phyloP scores from a whole-genome alignment of 1,284 basidiomycete species.

The Trametes sp. region DNA sequence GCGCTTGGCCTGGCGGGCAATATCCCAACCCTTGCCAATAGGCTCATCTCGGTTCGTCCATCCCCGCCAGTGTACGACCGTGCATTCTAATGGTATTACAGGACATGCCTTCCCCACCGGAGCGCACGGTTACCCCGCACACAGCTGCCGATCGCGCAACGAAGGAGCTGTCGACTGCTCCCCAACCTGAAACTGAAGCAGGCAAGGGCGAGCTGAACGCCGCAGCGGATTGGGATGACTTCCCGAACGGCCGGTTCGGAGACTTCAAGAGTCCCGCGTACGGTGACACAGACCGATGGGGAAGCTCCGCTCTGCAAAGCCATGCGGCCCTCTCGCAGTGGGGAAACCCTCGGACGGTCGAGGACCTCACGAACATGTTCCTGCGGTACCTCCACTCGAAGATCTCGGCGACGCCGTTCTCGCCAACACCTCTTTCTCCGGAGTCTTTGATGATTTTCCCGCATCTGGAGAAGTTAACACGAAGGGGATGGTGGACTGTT shows the following conservation, averaged over 20 bases:
- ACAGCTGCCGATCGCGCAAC: slow-evolving; percentile 67
- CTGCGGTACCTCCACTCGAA: slow-evolving; percentile 78
- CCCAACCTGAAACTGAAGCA: slow-evolving; percentile 56
- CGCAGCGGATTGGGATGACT: slow-evolving; percentile 94
- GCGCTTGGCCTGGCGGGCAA: slow-evolving; percentile 72
- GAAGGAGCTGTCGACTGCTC: slow-evolving; percentile 50
- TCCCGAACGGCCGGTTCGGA: slow-evolving; percentile 98
- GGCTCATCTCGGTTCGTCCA: slow-evolving; percentile 66
- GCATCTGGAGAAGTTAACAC: slow-evolving; percentile 81
- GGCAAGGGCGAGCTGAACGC: slow-evolving; percentile 78
- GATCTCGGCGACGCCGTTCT: slow-evolving; percentile 88
- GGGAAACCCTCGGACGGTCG: slow-evolving; percentile 77
- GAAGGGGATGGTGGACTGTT: slow-evolving; percentile 91
- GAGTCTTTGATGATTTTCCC: slow-evolving; percentile 88
- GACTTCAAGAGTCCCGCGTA: slow-evolving; percentile 97
- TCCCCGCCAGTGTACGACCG: neutral
- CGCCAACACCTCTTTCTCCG: slow-evolving; percentile 81
- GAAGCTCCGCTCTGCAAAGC: slow-evolving; percentile 58
- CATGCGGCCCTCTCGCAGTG: slow-evolving; percentile 57
- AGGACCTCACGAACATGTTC: slow-evolving; percentile 86
- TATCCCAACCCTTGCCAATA: slow-evolving; percentile 57
- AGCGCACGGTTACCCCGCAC: slow-evolving; percentile 65
- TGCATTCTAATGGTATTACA: slow-evolving; percentile 1
- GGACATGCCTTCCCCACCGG: slow-evolving; percentile 39
- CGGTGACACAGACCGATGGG: slow-evolving; percentile 82